Base-by-base conservation (phyloP, 352 stramenopile species). In the Pythium aquatile region DNA sequence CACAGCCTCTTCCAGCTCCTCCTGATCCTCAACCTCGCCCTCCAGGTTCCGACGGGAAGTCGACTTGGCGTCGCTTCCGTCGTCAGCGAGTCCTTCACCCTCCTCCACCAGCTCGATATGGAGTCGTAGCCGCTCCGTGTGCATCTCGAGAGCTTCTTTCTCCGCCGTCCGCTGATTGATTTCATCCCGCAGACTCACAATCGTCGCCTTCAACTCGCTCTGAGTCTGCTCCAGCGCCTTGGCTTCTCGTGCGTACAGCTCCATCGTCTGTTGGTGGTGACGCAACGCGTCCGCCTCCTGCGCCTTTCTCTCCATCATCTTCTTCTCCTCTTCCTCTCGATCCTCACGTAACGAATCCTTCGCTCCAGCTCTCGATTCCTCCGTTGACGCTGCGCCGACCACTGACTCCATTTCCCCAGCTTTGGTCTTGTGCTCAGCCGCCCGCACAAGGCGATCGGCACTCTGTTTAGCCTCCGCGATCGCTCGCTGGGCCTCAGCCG, bases 121-220 rank as follows among this genome's bases (percentile, higher is more conserved):
- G 46, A 86, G 55, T 10, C 70, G 68, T 7, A 91, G 64, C 47
- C 89, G 73, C 63, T 93, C 80, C 35, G 90, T 90, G 48, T 89
- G 63, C 26, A 53, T 54, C 67, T 93, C 80, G n/a, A 93, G 64
- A 9, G 46, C 56, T 8, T 55, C 55, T 54, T 90, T 90, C 55
- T 89, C 82, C 0, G 60, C 57, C 24, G 55, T 55, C 14, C 78
- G 73, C 16, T 54, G n/a, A 2, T 72, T 69, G 33, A 88, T 77
- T 49, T 90, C 78, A 9, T 48, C 42, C 0, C 65, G 61, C 42
- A 90, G 35, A n/a, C 42, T 11, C 2, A 47, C 16, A 28, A 88
- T 87, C 20, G 63, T 54, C 7, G 33, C 35, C 30, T 71, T 47
- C 32, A 85, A 57, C 28, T 59, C 47, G 3, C 39, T 32, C 2